A percentile compares a stretch with the other conserved stretches of the same genome.
Evolutionary conservation across 164 flowering plant genomes (phyloP).

Genomic region (Nymphaea thermarum): DNA sequence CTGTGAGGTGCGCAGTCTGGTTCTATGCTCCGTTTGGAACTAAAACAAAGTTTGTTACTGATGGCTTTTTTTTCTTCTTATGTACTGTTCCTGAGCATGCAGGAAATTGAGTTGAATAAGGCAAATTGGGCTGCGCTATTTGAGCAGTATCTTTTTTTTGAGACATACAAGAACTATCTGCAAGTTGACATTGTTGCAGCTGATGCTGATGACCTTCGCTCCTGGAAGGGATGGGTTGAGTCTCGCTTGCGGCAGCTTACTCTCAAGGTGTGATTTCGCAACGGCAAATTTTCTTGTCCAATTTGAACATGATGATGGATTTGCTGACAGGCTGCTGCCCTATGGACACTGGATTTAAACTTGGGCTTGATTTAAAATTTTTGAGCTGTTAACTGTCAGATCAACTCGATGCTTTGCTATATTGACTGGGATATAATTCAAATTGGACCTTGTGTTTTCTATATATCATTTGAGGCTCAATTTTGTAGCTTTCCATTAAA

Average conservation of each 20-base stretch:
- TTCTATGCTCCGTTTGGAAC: not conserved
- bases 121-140: constrained; percentile 67
- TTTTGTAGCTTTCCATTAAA: no score
- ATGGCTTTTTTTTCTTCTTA: not conserved
- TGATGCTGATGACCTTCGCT: constrained; percentile 68
- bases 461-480: no score
- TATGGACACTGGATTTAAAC: no score
- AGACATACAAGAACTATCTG: constrained; percentile 77
- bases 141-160: constrained; percentile 83
- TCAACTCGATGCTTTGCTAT: no score
- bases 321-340: no score
- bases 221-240: constrained; percentile 99
- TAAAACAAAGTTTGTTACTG: not conserved
- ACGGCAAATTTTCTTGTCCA: no score
- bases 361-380: no score
- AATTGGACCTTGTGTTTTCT: no score
- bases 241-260: constrained; percentile 88
- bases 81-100: constrained; percentile 5
- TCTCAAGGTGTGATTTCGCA: constrained; percentile 42
- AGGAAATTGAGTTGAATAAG: constrained; percentile 85
- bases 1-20: constrained; percentile 46
- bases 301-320: no score
- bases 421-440: no score
- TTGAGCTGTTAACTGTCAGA: no score
- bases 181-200: constrained; percentile 91